Conservation (phyloP, 2,329 filamentous ascomycete genomes). For the Alternaria metachromatica region DNA sequence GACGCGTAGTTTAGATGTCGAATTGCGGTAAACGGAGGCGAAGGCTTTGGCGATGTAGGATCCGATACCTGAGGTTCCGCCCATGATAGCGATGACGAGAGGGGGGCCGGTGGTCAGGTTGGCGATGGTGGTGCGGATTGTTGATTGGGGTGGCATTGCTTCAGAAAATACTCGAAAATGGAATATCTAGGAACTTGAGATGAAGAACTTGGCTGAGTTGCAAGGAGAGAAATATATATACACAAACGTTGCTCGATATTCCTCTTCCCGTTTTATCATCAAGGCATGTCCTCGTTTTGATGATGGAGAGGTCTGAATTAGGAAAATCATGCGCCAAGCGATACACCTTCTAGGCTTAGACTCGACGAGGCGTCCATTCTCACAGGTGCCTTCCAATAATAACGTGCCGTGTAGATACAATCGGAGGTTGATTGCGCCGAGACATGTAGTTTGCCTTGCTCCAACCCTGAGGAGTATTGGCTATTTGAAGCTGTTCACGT, state of each 20-base stretch:
- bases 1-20: conserved; percentile 40
- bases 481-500: background rate
- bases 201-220: background rate
- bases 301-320: background rate
- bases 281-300: background rate
- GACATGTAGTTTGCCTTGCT: background rate
- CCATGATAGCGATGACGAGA: conserved; percentile 28
- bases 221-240: background rate
- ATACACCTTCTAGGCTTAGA: background rate
- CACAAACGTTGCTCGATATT: background rate
- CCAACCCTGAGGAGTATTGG: background rate
- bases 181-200: background rate
- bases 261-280: background rate
- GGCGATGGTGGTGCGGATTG: conserved; percentile 17
- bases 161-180: background rate
- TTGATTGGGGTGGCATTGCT: background rate
- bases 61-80: conserved; percentile 36
- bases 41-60: conserved; percentile 29
- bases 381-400: background rate
- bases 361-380: background rate
- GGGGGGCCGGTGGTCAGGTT: conserved; percentile 24
- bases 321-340: background rate
- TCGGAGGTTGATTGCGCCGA: background rate
- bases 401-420: background rate
- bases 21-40: conserved; percentile 22